phyloP scores from a whole-genome alignment of 1,284 basidiomycete genomes.

The Mycena sp. region DNA sequence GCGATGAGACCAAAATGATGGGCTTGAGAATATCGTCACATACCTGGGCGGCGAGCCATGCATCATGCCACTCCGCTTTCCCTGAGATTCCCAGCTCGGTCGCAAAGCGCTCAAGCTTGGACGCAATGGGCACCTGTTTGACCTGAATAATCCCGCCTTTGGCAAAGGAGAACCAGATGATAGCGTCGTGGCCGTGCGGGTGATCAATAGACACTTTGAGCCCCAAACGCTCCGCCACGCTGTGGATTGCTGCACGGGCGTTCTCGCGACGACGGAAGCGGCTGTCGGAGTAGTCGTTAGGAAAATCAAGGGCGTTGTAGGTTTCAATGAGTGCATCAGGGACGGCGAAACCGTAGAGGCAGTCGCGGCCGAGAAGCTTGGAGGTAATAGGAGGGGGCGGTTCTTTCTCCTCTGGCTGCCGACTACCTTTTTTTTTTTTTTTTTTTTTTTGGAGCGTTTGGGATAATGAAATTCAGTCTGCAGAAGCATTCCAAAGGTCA shows the following conservation, averaged over 20 bases:
- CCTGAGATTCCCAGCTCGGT: conserved; percentile 7
- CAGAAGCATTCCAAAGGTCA: too few relatives aligned
- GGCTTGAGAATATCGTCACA: not conserved
- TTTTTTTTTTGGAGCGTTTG: too few relatives aligned
- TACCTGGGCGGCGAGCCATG: conserved; percentile 1
- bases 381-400: conserved; percentile 5
- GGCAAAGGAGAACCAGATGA: conserved; percentile 11
- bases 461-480: too few relatives aligned
- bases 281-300: conserved; percentile 2
- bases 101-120: conserved; percentile 9
- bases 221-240: conserved; percentile 4
- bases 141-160: conserved; percentile 10
- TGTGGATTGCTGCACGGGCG: not conserved
- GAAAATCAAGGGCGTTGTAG: conserved; percentile 7
- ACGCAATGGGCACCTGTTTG: conserved; percentile 7
- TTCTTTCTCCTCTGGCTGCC: conserved; percentile 3
- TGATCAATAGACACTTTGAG: conserved; percentile 5
- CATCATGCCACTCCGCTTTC: conserved; percentile 8
- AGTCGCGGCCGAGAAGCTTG: conserved; percentile 4
- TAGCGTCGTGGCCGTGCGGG: conserved; percentile 3
- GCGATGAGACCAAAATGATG: conserved; percentile 6
- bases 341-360: too few relatives aligned
- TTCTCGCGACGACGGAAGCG: conserved; percentile 2
- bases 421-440: too few relatives aligned
- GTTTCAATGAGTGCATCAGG: conserved; percentile 1